Percentiles rank a stretch among this genome's conserved stretches.
phyloP scores from a whole-genome alignment of 2,329 filamentous ascomycete species.

The Pseudopyricularia javanii region DNA sequence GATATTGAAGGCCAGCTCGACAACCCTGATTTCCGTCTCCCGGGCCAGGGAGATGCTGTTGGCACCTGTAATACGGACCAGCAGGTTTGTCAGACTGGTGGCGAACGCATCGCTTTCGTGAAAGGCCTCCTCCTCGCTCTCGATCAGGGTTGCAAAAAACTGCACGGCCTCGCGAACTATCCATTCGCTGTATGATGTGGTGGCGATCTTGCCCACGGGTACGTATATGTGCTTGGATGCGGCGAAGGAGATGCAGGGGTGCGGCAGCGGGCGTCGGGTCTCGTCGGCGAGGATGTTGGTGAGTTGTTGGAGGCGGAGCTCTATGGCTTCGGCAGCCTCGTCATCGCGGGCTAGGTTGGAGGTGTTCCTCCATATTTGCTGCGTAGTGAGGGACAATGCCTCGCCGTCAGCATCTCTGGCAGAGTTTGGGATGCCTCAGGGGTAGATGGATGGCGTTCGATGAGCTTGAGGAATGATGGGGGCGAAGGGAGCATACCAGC shows the following conservation, averaged over 20 bases:
- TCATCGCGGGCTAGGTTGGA: slow-evolving; percentile 47
- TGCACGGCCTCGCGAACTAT: slow-evolving; percentile 76
- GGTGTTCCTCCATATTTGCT: slow-evolving; percentile 49
- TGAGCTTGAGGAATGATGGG: slow-evolving; percentile 2
- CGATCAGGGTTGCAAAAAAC: slow-evolving; percentile 84
- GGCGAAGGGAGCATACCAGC: slow-evolving; percentile 29
- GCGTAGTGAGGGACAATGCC: background rate
- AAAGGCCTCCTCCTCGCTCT: slow-evolving; percentile 93
- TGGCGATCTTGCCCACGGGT: slow-evolving; percentile 78
- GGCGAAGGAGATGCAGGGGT: slow-evolving; percentile 83
- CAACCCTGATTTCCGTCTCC: slow-evolving; percentile 77
- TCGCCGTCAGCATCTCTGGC: background rate
- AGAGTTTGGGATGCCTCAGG: background rate
- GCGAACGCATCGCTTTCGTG: slow-evolving; percentile 80
- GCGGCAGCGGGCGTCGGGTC: slow-evolving; percentile 73
- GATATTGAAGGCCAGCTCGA: slow-evolving; percentile 90
- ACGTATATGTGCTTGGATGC: slow-evolving; percentile 81
- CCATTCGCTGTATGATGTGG: slow-evolving; percentile 71
- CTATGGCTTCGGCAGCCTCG: slow-evolving; percentile 50
- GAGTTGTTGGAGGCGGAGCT: slow-evolving; percentile 50
- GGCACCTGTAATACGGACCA: slow-evolving; percentile 64
- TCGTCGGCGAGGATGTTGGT: slow-evolving; percentile 75
- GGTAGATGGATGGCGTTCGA: background rate
- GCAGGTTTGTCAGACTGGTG: slow-evolving; percentile 72
- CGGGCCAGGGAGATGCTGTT: slow-evolving; percentile 62